Percentiles rank a stretch among this genome's conserved stretches.
Evolutionary conservation across 2,329 filamentous ascomycete genomes (phyloP).

Genomic region (Paraphaeosphaeria sporulosa): DNA sequence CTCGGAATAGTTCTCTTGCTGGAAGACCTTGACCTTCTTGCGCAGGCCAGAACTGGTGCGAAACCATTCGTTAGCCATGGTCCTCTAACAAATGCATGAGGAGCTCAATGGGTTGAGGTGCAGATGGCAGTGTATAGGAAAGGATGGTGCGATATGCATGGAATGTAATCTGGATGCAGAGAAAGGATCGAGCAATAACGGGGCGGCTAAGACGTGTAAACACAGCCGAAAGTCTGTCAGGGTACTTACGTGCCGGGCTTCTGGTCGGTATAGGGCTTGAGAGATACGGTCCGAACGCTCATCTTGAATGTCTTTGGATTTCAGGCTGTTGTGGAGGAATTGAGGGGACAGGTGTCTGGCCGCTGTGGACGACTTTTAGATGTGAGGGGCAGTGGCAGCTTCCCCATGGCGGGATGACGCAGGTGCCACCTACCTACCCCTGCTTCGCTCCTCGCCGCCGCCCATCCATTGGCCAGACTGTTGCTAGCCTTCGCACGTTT

Average conservation of each 20-base stretch:
- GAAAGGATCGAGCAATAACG: conserved; percentile 25
- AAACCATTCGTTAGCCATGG: conserved; percentile 36
- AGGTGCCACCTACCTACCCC: conserved; percentile 5
- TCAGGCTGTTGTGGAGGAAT: conserved; percentile 31
- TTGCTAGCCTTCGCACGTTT: conserved; percentile 4
- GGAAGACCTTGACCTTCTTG: conserved; percentile 98
- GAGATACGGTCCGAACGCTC: conserved; percentile 79
- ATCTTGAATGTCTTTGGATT: conserved; percentile 51
- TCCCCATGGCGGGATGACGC: conserved; percentile 38
- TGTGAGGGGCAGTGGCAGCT: conserved; percentile 36
- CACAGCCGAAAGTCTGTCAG: conserved; percentile 24
- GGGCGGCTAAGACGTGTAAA: conserved; percentile 18
- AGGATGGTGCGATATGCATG: conserved; percentile 14
- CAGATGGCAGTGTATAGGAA: conserved; percentile 15
- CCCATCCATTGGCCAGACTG: not conserved
- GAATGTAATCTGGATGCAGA: conserved; percentile 25
- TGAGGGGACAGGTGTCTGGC: conserved; percentile 23
- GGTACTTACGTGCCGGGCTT: conserved; percentile 95
- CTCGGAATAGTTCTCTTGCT: conserved; percentile 94
- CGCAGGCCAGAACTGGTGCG: conserved; percentile 85
- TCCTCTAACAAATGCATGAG: conserved; percentile 23
- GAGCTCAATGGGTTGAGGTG: conserved; percentile 12
- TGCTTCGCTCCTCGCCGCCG: conserved; percentile 8
- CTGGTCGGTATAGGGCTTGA: conserved; percentile 91
- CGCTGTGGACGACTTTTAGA: conserved; percentile 36